These are phyloP conservation scores for Aspergillus ellipticus DNA, from an alignment of 495 filamentous ascomycete genomes.

Conservation along the genomic window DNA sequence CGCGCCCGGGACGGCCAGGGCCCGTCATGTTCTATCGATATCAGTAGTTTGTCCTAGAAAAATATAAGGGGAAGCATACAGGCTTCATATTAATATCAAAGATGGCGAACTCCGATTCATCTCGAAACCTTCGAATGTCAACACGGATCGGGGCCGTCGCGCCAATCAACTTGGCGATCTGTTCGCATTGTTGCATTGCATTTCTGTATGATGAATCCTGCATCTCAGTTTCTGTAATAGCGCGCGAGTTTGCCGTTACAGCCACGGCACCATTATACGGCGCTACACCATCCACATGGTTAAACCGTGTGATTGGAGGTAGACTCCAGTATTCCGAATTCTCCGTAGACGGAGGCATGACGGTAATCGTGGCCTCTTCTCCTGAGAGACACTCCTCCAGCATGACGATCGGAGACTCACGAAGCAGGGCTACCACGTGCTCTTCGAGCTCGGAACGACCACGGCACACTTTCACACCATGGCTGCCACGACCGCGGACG, in stretches of 20 bases:
- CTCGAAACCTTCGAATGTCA: conserved; percentile 28
- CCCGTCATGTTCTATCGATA: too few species aligned
- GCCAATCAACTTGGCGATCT: conserved; percentile 25
- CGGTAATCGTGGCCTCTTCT: conserved; percentile 39
- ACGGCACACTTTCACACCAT: conserved; percentile 35
- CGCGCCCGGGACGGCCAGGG: conserved; percentile 26
- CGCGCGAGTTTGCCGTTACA: conserved; percentile 30
- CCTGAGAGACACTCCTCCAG: conserved; percentile 37
- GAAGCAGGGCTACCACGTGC: conserved; percentile 22
- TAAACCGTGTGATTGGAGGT: conserved; percentile 31
- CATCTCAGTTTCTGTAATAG: conserved; percentile 16
- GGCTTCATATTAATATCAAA: conserved; percentile 46
- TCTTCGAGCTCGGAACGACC: conserved; percentile 13
- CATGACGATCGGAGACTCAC: conserved; percentile 28
- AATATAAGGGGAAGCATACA: too few species aligned
- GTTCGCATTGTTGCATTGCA: conserved; percentile 26
- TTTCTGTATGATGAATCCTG: conserved; percentile 17
- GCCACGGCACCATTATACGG: conserved; percentile 31
- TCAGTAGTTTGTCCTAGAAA: too few species aligned
- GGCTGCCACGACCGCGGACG: conserved; percentile 22
- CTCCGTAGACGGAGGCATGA: conserved; percentile 32
- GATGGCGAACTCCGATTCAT: conserved; percentile 28
- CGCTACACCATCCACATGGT: conserved; percentile 31
- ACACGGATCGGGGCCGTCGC: conserved; percentile 35
- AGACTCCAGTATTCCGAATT: conserved; percentile 28